Evolutionary conservation across 345 rosid species (phyloP).

Genomic region (Bretschneidera sinensis): DNA sequence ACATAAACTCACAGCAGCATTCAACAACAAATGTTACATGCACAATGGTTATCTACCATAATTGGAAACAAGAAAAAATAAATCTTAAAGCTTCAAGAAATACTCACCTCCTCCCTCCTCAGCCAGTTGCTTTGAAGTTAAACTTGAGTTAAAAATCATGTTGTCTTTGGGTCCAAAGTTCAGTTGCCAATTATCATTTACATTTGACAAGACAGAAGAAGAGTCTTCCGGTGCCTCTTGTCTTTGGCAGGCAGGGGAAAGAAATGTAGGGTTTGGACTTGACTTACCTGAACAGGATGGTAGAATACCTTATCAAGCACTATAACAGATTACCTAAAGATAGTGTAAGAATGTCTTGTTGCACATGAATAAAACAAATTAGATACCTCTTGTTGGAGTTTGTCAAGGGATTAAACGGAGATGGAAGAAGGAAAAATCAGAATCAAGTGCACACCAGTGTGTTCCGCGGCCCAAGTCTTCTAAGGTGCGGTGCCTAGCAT

Average conservation of each 20-base stretch:
- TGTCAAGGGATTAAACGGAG: too few species aligned
- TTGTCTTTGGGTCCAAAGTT: slow-evolving; percentile 17
- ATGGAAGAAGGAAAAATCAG: too few species aligned
- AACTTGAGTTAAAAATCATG: not conserved
- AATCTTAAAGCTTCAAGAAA: slow-evolving; percentile 4
- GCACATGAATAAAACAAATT: not conserved
- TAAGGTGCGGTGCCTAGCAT: too few species aligned
- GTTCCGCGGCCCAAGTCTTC: too few species aligned
- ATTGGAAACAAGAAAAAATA: not conserved
- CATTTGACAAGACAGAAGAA: slow-evolving; percentile 10
- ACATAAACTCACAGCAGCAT: not conserved
- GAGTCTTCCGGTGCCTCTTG: slow-evolving; percentile 10
- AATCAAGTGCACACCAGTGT: too few species aligned
- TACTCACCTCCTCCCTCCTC: slow-evolving; percentile 18
- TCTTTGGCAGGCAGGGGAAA: slow-evolving; percentile 8
- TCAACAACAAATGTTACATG: not conserved
- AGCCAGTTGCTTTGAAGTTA: not conserved
- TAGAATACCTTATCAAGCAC: not conserved
- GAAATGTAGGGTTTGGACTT: not conserved
- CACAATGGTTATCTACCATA: not conserved
- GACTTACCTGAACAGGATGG: slow-evolving; percentile 16
- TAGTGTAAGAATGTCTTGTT: too few species aligned
- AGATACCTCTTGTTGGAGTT: too few species aligned
- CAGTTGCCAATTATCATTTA: slow-evolving; percentile 11
- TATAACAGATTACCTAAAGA: not conserved